Percentiles rank a stretch among this genome's conserved stretches.
Evolutionary conservation across 805 yeast species (phyloP).

Genomic region (Wickerhamiella alocasiicola): DNA sequence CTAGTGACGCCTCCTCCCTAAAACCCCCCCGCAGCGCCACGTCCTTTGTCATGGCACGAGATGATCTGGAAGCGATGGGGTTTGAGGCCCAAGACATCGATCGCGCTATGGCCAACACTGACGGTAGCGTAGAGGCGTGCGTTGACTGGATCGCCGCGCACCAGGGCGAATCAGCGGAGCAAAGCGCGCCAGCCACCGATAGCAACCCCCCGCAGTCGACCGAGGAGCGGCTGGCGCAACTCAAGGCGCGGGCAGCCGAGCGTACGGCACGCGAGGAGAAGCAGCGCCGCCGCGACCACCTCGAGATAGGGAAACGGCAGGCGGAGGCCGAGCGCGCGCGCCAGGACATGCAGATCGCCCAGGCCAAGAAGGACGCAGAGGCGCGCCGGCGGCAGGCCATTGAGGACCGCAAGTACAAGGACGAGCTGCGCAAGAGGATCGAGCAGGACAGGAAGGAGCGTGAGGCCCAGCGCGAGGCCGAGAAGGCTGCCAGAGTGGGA

Average conservation of each 20-base stretch:
- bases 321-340: conserved; percentile 21
- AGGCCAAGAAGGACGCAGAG: conserved; percentile 25
- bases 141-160: conserved; percentile 26
- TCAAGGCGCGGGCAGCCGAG: conserved; percentile 24
- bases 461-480: conserved; percentile 15
- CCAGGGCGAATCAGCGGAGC: conserved; percentile 17
- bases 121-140: conserved; percentile 22
- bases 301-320: conserved; percentile 23
- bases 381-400: conserved; percentile 23
- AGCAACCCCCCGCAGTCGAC: conserved; percentile 15
- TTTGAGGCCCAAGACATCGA: conserved; percentile 25
- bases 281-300: conserved; percentile 24
- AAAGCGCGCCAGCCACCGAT: conserved; percentile 17
- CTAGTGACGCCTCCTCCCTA: too few species aligned
- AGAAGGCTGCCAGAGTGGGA: not conserved
- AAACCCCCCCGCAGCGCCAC: too few species aligned
- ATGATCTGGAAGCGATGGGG: conserved; percentile 22
- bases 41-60: conserved; percentile 6
- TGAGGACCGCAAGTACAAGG: conserved; percentile 25
- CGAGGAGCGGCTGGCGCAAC: conserved; percentile 25
- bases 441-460: conserved; percentile 28
- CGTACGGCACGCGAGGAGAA: conserved; percentile 26
- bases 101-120: conserved; percentile 20
- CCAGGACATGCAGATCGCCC: conserved; percentile 25
- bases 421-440: conserved; percentile 25